These are phyloP conservation scores for Ophiocordyceps robertsii DNA, from an alignment of 2,329 filamentous ascomycete genomes.

Conservation along the genomic window DNA sequence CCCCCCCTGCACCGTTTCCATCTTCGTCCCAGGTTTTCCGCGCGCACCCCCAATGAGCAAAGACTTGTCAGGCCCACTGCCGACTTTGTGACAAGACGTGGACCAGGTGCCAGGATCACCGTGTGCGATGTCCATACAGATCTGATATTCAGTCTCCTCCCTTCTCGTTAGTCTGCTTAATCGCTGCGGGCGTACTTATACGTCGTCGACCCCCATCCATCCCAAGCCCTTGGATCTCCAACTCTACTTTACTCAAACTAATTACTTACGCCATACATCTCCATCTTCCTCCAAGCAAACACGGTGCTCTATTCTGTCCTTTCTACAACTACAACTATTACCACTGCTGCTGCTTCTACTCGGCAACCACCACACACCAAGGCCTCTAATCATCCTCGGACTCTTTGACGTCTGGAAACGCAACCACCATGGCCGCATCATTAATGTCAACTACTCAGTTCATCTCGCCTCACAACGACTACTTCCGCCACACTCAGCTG, in stretches of 20 bases:
- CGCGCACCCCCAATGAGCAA: neutral
- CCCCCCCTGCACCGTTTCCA: conserved; percentile 4
- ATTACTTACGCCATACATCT: conserved; percentile 5
- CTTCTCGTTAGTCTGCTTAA: conserved; percentile 1
- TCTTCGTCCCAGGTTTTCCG: conserved; percentile 6
- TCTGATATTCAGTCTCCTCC: conserved; percentile 7
- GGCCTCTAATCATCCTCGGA: no score
- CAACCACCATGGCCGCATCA: conserved; percentile 9
- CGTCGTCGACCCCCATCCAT: conserved; percentile 4
- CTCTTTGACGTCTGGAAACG: no score
- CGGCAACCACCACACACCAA: no score
- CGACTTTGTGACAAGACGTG: conserved; percentile 7
- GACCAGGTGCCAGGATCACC: conserved; percentile 1
- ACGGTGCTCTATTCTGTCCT: neutral
- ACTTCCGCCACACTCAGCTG: conserved; percentile 28
- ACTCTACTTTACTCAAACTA: conserved; percentile 1
- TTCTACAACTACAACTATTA: neutral
- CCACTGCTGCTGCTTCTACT: no score
- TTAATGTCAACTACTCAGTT: conserved; percentile 16
- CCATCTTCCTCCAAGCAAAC: neutral
- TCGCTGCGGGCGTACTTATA: conserved; percentile 7
- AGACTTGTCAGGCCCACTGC: conserved; percentile 7
- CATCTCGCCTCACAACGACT: conserved; percentile 4
- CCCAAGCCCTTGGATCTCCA: neutral
- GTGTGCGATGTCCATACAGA: conserved; percentile 8